These are phyloP conservation scores for Magnusiomyces paraingens DNA, from an alignment of 1,139 yeast genomes.

Conservation along the genomic window DNA sequence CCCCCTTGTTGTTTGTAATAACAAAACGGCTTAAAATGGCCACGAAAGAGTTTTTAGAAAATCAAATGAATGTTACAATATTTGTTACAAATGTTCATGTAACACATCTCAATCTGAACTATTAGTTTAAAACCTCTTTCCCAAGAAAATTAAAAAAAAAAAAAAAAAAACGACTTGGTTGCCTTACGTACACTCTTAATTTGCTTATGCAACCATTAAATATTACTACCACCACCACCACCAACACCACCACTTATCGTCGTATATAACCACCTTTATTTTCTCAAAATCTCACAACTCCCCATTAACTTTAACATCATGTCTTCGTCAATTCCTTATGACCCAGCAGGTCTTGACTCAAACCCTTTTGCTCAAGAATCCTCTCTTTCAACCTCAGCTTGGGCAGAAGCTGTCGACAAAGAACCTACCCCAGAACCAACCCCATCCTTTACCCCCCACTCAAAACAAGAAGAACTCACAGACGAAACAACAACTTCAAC, in stretches of 20 bases:
- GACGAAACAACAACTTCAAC: no score
- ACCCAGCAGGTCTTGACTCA: slow-evolving; percentile 25
- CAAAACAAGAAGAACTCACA: no score
- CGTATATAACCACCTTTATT: neutral
- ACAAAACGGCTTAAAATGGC: neutral
- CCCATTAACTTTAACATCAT: slow-evolving; percentile 13
- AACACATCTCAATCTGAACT: no score
- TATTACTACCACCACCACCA: no score
- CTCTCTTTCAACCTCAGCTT: slow-evolving; percentile 2
- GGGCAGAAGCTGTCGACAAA: neutral
- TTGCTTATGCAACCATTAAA: no score
- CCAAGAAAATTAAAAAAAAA: no score
- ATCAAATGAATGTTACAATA: neutral
- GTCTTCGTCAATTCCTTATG: slow-evolving; percentile 28
- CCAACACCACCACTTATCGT: no score
- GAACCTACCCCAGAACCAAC: neutral
- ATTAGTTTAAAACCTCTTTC: no score
- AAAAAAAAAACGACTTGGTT: no score
- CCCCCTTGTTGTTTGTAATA: no score
- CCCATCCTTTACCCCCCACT: neutral
- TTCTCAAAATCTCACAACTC: neutral
- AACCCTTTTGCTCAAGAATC: slow-evolving; percentile 27
- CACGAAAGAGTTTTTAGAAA: neutral
- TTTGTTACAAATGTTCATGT: no score
- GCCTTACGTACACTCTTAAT: no score